Base-by-base conservation (phyloP, 2,329 filamentous ascomycete genomes). In the Exophiala sp. region DNA sequence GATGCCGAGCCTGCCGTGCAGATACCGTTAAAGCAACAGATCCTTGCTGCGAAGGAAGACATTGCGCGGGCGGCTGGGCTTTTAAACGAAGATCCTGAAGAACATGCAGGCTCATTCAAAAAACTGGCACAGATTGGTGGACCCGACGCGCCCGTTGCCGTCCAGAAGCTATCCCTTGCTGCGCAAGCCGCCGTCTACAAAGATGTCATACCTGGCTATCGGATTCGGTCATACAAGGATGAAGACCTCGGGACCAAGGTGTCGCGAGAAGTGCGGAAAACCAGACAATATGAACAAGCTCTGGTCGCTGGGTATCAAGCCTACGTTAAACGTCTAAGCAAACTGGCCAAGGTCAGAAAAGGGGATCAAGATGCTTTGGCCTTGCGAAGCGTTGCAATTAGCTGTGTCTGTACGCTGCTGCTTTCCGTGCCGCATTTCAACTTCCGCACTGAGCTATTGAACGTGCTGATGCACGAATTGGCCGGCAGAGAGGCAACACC, bases 391-490 rank as follows among this genome's bases (percentile, higher is more conserved):
- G 78, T 95, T 21, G 91, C 93, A 2, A 83, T 95, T 50, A 84
- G 82, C 37, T 98, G 93, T 65, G 84, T 86, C 1, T 95, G 89
- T 68, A 85, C 79, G 23, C 76, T 98, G 13, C 70, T 97, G 34
- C 80, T 80, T 16, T 77, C 85, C 1, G 89, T 96, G 1, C 88
- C 93, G 2, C 94, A 98, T 71, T 98, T 98, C 80, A 98, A 98
- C 73, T 96, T 95, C 68, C 84, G 93, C 34, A 79, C 77, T 42
- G 91, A 98, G 46, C 73, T 98, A 46, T 72, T 98, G 54, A 88
- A 87, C 68, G 91, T 97, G 50, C 66, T 98, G 11, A 83, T 95
- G 18, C 82, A 82, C 59, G 93, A 93, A 66, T 75, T 98, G 29
- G 89, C 87, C 62, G 79, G 76, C 50, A 80, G 82, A 59, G 79